phyloP scores from a whole-genome alignment of 306 rosid species.

The Citrullus mucosospermus region DNA sequence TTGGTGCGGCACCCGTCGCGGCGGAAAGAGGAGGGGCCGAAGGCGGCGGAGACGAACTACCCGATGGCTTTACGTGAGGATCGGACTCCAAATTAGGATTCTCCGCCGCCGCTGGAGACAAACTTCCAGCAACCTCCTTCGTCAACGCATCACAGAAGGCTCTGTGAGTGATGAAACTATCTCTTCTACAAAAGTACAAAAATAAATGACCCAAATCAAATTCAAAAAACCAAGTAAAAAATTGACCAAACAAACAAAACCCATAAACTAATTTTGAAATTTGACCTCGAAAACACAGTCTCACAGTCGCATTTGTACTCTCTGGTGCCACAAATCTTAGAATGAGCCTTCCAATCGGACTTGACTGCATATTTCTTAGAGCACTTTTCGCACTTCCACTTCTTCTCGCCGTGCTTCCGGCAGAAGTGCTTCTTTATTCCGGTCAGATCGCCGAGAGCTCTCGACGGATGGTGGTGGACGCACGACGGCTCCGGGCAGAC shows the following conservation, averaged over 20 bases:
- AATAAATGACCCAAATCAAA: neutral
- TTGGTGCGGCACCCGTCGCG: neutral
- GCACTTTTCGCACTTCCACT: constrained; percentile 30
- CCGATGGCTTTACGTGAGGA: neutral
- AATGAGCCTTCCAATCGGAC: constrained; percentile 9
- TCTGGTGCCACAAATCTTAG: neutral
- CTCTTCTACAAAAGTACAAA: neutral
- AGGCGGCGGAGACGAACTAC: neutral
- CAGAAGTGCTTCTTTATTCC: constrained; percentile 63
- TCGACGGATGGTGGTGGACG: constrained; percentile 45
- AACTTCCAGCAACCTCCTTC: neutral
- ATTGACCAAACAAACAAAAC: neutral
- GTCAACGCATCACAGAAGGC: neutral
- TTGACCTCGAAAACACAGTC: constrained; percentile 1
- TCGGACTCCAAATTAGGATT: neutral
- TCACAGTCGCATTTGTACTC: constrained; percentile 6
- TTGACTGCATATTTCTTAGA: neutral
- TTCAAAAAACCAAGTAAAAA: neutral
- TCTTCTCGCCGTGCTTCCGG: constrained; percentile 56
- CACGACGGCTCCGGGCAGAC: constrained; percentile 49
- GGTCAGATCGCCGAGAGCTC: constrained; percentile 54
- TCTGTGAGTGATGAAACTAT: constrained; percentile 1
- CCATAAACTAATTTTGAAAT: neutral
- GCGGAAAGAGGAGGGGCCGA: neutral
- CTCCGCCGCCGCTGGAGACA: neutral